A percentile compares a stretch with the other conserved stretches of the same genome.
These are phyloP conservation scores for Suhomyces chickasaworum DNA, from an alignment of 1,139 yeast genomes.

Conservation along the genomic window DNA sequence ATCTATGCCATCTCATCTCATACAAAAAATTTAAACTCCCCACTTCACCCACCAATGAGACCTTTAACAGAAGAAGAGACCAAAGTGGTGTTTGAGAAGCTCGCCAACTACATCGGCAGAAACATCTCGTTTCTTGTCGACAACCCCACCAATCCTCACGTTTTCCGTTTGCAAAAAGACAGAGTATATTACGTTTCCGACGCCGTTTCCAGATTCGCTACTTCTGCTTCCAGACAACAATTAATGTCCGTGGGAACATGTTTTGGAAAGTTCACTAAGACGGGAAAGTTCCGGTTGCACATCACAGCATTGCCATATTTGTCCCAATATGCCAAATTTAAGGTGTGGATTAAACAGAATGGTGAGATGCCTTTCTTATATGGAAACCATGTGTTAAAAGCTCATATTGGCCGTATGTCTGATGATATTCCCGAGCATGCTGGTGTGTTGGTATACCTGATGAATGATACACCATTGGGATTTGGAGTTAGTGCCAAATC, in stretches of 20 bases:
- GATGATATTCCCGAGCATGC: slow-evolving; percentile 99
- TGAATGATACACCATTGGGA: slow-evolving; percentile 92
- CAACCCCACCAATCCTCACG: slow-evolving; percentile 88
- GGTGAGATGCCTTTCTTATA: slow-evolving; percentile 99
- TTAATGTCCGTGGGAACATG: slow-evolving; percentile 93
- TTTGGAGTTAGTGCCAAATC: slow-evolving; percentile 95
- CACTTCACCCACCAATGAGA: slow-evolving; percentile 59
- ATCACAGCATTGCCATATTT: slow-evolving; percentile 85
- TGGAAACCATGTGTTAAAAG: slow-evolving; percentile 95
- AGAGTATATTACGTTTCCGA: slow-evolving; percentile 92
- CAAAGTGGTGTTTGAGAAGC: slow-evolving; percentile 90
- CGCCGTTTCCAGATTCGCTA: slow-evolving; percentile 80
- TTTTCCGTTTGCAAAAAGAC: slow-evolving; percentile 93
- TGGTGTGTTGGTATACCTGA: slow-evolving; percentile 87
- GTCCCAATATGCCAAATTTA: slow-evolving; percentile 87
- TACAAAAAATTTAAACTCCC: slow-evolving; percentile 8
- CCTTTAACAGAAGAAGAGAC: slow-evolving; percentile 97
- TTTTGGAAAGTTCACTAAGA: slow-evolving; percentile 94
- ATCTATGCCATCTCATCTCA: background rate
- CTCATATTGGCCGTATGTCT: slow-evolving; percentile 94
- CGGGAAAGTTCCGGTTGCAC: slow-evolving; percentile 94
- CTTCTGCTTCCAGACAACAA: slow-evolving; percentile 84
- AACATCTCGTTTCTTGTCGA: slow-evolving; percentile 87
- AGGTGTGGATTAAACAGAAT: slow-evolving; percentile 93
- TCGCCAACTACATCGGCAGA: slow-evolving; percentile 94